A percentile compares a stretch with the other conserved stretches of the same genome.
Evolutionary conservation across 2,329 filamentous ascomycete species (phyloP).

Genomic region (Aspergillus phoenicis): DNA sequence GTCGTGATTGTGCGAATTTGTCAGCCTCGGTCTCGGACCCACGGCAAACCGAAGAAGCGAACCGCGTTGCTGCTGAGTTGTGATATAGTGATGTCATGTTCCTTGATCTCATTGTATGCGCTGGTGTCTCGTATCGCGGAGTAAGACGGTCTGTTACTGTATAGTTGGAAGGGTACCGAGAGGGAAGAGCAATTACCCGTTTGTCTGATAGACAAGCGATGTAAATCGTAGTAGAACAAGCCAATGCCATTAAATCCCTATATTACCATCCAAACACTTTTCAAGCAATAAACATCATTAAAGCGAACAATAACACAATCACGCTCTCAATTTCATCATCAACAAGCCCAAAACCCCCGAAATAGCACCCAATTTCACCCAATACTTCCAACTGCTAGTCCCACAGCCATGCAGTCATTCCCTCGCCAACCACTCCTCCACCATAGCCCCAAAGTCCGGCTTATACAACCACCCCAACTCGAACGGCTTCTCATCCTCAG

Average conservation of each 20-base stretch:
- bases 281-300: no score
- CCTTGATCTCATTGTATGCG: not conserved
- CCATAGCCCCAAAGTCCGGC: slow-evolving; percentile 41
- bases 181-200: no score
- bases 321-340: no score
- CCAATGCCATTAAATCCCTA: not conserved
- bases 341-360: not conserved
- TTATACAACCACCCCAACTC: slow-evolving; percentile 50
- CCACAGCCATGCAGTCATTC: not conserved
- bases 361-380: not conserved
- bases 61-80: no score
- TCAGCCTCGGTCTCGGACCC: not conserved
- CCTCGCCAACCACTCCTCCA: slow-evolving; percentile 32
- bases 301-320: no score
- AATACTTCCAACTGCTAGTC: not conserved
- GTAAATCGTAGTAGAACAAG: not conserved
- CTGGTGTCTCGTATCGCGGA: no score
- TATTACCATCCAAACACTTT: no score
- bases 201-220: no score
- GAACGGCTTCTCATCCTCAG: slow-evolving; percentile 32
- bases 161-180: no score
- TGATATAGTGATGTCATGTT: not conserved
- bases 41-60: not conserved
- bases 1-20: not conserved
- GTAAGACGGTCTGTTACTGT: no score